These are phyloP conservation scores for Wickerhamomyces sydowiorum DNA, from an alignment of 805 yeast genomes.

Conservation along the genomic window DNA sequence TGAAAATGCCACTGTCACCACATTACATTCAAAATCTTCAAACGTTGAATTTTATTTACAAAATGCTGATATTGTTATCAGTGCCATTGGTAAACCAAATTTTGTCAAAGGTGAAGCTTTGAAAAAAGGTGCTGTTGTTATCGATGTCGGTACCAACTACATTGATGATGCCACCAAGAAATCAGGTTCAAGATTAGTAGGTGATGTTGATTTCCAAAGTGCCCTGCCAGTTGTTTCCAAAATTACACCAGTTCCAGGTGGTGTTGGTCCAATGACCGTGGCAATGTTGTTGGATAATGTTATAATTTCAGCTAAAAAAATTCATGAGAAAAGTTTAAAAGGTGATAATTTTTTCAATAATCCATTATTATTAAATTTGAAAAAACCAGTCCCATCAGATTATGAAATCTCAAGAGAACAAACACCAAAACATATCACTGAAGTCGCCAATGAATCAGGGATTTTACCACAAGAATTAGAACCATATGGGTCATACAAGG, in stretches of 20 bases:
- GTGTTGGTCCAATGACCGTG: slow-evolving; percentile 99
- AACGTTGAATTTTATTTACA: slow-evolving; percentile 52
- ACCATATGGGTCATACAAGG: slow-evolving; percentile 84
- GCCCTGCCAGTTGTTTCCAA: slow-evolving; percentile 58
- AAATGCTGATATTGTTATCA: slow-evolving; percentile 81
- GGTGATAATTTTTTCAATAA: slow-evolving; percentile 42
- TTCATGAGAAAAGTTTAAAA: slow-evolving; percentile 31
- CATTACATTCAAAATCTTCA: slow-evolving; percentile 70
- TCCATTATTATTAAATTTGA: slow-evolving; percentile 50
- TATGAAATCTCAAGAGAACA: slow-evolving; percentile 86
- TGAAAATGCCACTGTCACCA: slow-evolving; percentile 75
- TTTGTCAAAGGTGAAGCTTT: slow-evolving; percentile 86
- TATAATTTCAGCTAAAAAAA: slow-evolving; percentile 67
- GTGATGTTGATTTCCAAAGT: slow-evolving; percentile 83
- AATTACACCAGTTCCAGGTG: slow-evolving; percentile 97
- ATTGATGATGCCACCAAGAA: slow-evolving; percentile 68
- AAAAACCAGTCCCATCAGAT: slow-evolving; percentile 83
- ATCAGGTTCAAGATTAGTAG: slow-evolving; percentile 82
- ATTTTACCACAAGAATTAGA: slow-evolving; percentile 74
- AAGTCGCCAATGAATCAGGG: slow-evolving; percentile 80
- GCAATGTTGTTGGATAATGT: slow-evolving; percentile 91
- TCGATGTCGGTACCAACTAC: slow-evolving; percentile 95
- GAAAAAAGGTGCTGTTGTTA: slow-evolving; percentile 76
- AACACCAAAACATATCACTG: slow-evolving; percentile 73
- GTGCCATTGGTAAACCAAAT: slow-evolving; percentile 86